Conservation (phyloP, 331 rosid species). For the Dryas integrifolia region DNA sequence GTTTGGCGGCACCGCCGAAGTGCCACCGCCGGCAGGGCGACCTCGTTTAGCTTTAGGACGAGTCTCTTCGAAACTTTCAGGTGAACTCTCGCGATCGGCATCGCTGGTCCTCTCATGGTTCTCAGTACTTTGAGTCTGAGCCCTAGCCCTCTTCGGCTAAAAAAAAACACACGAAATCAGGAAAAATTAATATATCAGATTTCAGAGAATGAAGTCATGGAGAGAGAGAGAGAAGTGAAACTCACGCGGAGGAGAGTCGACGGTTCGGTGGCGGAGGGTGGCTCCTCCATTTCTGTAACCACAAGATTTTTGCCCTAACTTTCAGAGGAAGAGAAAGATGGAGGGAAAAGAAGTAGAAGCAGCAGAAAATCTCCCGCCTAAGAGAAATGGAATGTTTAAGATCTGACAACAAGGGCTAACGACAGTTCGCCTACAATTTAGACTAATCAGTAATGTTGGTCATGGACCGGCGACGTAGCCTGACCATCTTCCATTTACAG, state of each 20-base stretch:
- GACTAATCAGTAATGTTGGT: no score
- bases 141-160: constrained; percentile 71
- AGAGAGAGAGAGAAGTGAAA: constrained; percentile 21
- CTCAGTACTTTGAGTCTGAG: constrained; percentile 35
- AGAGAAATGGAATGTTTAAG: not conserved
- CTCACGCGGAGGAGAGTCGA: constrained; percentile 61
- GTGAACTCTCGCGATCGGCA: constrained; percentile 69
- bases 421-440: not conserved
- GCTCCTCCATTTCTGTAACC: constrained; percentile 60
- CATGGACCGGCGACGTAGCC: not conserved
- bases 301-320: constrained; percentile 14
- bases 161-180: constrained; percentile 21
- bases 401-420: not conserved
- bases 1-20: constrained; percentile 37
- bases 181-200: constrained; percentile 12
- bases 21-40: constrained; percentile 48
- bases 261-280: constrained; percentile 53
- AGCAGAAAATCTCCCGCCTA: constrained; percentile 72
- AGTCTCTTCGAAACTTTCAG: constrained; percentile 58
- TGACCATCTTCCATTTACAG: no score
- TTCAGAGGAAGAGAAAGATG: not conserved
- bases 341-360: constrained; percentile 6
- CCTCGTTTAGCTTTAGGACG: constrained; percentile 60
- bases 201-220: not conserved
- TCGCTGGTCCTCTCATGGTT: constrained; percentile 43